Evolutionary conservation across 2,329 filamentous ascomycete genomes (phyloP).

Genomic region (Alternaria arbusti): DNA sequence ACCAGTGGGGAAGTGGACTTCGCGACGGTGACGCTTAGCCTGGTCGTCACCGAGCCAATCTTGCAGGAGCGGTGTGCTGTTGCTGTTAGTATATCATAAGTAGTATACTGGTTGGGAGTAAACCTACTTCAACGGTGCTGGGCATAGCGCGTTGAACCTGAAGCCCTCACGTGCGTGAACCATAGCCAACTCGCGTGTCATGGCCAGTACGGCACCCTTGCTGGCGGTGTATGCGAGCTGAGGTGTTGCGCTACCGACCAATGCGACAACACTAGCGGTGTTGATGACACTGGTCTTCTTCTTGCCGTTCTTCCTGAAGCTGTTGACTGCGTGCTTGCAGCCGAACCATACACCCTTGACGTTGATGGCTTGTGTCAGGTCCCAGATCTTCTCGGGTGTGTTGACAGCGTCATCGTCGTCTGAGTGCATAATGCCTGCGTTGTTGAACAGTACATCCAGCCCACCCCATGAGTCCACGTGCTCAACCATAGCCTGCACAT

Average conservation of each 20-base stretch:
- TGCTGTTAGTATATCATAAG: constrained; percentile 18
- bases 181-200: constrained; percentile 90
- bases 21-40: constrained; percentile 79
- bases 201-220: constrained; percentile 88
- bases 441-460: constrained; percentile 94
- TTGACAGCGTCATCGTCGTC: constrained; percentile 70
- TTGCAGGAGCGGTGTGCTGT: constrained; percentile 81
- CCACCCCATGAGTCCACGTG: constrained; percentile 83
- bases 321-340: constrained; percentile 86
- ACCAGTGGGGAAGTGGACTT: constrained; percentile 87
- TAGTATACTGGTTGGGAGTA: neutral
- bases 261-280: constrained; percentile 85
- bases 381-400: constrained; percentile 91
- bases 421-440: constrained; percentile 95
- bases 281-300: constrained; percentile 84
- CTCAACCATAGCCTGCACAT: constrained; percentile 77
- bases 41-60: constrained; percentile 91
- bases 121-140: constrained; percentile 79
- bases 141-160: constrained; percentile 90
- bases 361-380: constrained; percentile 91
- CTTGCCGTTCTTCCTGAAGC: constrained; percentile 82
- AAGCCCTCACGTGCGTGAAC: constrained; percentile 89
- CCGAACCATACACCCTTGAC: constrained; percentile 99
- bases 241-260: constrained; percentile 85
- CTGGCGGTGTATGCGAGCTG: constrained; percentile 93